Conservation (phyloP, 495 filamentous ascomycete genomes). For the Penicillium bovifimosum region DNA sequence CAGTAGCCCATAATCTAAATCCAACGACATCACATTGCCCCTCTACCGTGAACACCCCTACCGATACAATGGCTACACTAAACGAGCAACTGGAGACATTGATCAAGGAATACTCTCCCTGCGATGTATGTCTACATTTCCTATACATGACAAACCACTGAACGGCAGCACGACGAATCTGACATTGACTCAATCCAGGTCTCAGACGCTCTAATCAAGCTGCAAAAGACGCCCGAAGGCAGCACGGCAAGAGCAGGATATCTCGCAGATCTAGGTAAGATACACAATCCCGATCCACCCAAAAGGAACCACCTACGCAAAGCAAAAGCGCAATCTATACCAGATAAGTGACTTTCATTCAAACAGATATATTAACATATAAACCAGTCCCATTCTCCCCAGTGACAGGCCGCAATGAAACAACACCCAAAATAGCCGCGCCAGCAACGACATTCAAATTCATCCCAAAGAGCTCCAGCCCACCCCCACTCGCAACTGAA, state of each 20-base stretch:
- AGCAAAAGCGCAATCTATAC: no score
- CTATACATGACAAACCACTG: not conserved
- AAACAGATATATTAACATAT: not conserved
- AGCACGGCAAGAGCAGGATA: conserved; percentile 45
- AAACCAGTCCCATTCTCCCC: conserved; percentile 31
- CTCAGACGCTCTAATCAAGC: conserved; percentile 57
- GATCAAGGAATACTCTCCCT: conserved; percentile 39
- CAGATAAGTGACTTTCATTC: no score
- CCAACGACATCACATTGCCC: not conserved
- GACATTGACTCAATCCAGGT: conserved; percentile 32
- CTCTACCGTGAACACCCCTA: not conserved
- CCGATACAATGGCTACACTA: conserved; percentile 25
- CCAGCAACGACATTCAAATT: conserved; percentile 62
- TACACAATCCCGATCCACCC: not conserved
- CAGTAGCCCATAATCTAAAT: not conserved
- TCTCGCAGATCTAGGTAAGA: conserved; percentile 54
- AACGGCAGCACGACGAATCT: not conserved
- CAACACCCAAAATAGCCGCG: conserved; percentile 42
- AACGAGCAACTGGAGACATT: conserved; percentile 32
- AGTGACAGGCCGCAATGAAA: conserved; percentile 26
- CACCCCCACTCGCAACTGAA: conserved; percentile 20
- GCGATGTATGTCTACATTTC: conserved; percentile 34
- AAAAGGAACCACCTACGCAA: not conserved
- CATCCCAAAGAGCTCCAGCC: conserved; percentile 39
- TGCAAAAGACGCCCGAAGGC: conserved; percentile 44